Conservation (phyloP, 2,329 filamentous ascomycete species). For the Diaporthe sp. region DNA sequence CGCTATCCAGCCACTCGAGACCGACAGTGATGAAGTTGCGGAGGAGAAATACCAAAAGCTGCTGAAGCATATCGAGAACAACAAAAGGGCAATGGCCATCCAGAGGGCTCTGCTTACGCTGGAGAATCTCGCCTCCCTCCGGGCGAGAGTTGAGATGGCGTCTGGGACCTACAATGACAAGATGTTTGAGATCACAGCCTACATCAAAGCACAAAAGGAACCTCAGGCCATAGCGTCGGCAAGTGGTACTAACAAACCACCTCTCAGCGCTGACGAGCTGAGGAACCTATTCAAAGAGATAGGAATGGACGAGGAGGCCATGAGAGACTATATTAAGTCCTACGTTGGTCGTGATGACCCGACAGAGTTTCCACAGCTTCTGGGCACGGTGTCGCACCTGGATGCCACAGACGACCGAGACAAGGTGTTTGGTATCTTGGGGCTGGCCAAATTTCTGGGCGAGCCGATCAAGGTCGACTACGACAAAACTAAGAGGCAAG, state of each 20-base stretch:
- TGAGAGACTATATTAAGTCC: neutral
- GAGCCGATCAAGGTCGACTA: constrained; percentile 18
- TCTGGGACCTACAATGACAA: neutral
- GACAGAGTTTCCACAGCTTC: neutral
- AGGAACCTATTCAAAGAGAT: neutral
- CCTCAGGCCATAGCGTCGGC: neutral
- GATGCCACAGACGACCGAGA: constrained; percentile 5
- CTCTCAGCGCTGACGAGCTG: neutral
- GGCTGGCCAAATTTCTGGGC: neutral
- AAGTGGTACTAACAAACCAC: neutral
- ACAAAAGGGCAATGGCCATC: neutral
- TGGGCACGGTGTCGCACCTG: neutral
- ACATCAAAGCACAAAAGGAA: neutral
- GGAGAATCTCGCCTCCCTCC: neutral
- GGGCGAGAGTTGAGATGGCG: neutral
- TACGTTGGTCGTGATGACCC: neutral
- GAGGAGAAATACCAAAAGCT: constrained; percentile 9
- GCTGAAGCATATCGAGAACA: neutral
- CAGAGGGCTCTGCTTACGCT: neutral
- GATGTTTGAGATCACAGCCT: neutral
- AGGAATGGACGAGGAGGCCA: neutral
- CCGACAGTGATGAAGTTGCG: neutral
- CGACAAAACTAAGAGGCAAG: neutral
- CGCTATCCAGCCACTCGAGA: neutral
- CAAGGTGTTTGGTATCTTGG: constrained; percentile 22